A percentile compares a stretch with the other conserved stretches of the same genome.
These are phyloP conservation scores for Centrapalus pauciflorus DNA, from an alignment of 129 eudicot species.

Conservation along the genomic window DNA sequence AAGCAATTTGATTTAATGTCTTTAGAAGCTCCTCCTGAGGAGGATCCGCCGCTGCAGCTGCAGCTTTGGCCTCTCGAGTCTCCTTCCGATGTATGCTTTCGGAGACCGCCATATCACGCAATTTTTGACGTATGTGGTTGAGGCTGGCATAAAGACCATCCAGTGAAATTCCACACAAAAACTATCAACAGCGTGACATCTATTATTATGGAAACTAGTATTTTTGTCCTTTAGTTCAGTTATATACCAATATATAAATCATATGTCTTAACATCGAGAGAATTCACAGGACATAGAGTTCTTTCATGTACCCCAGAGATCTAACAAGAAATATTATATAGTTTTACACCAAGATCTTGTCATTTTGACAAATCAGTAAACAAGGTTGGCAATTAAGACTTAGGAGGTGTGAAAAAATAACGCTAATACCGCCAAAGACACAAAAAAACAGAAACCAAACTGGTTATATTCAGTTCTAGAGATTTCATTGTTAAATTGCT, in stretches of 20 bases:
- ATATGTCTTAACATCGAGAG: not conserved
- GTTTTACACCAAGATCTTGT: too few species aligned
- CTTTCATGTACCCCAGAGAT: too few species aligned
- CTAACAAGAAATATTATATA: too few species aligned
- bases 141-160: constrained; percentile 40
- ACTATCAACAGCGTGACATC: not conserved
- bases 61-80: constrained; percentile 45
- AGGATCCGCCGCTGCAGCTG: constrained; percentile 57
- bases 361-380: too few species aligned
- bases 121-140: constrained; percentile 52
- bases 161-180: not conserved
- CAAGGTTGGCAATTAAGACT: too few species aligned
- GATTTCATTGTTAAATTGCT: too few species aligned
- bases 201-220: not conserved
- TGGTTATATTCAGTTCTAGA: too few species aligned
- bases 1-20: constrained; percentile 54
- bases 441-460: too few species aligned
- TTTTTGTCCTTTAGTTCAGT: not conserved
- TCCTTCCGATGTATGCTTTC: constrained; percentile 33
- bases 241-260: not conserved
- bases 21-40: constrained; percentile 55
- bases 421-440: too few species aligned
- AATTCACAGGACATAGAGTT: not conserved
- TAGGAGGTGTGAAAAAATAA: too few species aligned
- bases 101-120: constrained; percentile 62